Evolutionary conservation across 2,329 filamentous ascomycete species (phyloP), one percentile per base, ranked within the genome.

Genomic region (Colletotrichum sp.): DNA sequence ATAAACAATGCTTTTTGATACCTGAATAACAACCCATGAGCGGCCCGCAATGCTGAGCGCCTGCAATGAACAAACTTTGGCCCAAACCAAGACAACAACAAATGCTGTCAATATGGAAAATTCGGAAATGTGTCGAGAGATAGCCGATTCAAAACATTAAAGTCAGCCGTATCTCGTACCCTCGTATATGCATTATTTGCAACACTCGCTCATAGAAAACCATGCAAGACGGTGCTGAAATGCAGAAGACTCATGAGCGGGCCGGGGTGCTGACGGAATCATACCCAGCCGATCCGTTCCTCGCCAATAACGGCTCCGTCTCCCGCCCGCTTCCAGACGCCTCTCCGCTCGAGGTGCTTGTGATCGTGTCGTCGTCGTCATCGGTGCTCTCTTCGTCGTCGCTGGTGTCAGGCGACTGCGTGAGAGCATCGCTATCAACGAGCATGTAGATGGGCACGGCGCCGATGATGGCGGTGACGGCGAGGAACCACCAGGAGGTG

Each of bases 401-500:
- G 76, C 68, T 83, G 57, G 67, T 81, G 6, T 83, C 83, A 3
- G 60, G 82, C 57, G 78, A 83, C 69, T 70, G 82, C 36, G 78
- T 84, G 82, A 84, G 95, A 87, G 95, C 95, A 10, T 95, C 92
- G 48, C 93, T 93, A 81, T 98, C 92, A 16, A 93, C 89, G 1
- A 98, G 90, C 85, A 92, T 94, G 83, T 93, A 95, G 0, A 94
- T 91, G 0, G 95, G 94, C 3, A 98, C 83, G 1, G 92, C 92
- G 21, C 94, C 94, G 3, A 95, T 64, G 0, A 91, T 77, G 0
- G 92, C 90, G 60, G 98, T 86, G 0, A 86, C 79, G 0, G 92
- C 89, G n/a, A 98, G 87, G 6, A 94, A 88, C 92, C 94, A 98
- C 91, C 95, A 98, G 0, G 96, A 93, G 1, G 94, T 87, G 67